These are phyloP conservation scores for Penicillium chermesinum DNA, from an alignment of 495 filamentous ascomycete genomes.

Conservation along the genomic window DNA sequence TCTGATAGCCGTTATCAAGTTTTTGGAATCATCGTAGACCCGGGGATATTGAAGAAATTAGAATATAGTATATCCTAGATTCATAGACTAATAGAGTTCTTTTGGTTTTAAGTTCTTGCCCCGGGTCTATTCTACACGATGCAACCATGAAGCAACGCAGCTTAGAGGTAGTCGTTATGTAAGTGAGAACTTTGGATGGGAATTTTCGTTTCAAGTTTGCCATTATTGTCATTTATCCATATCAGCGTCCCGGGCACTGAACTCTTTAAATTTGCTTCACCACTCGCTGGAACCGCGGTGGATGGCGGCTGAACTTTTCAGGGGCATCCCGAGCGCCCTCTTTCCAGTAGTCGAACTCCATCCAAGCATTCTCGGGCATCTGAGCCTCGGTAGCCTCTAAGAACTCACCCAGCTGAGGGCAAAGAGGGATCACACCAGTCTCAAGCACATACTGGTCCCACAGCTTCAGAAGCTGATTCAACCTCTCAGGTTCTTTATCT, in stretches of 20 bases:
- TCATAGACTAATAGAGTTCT: too few relatives aligned
- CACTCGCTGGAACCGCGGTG: constrained; percentile 46
- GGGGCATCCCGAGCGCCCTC: constrained; percentile 53
- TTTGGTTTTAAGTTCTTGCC: too few relatives aligned
- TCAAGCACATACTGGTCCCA: constrained; percentile 59
- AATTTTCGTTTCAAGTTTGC: not conserved
- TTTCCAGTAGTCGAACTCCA: constrained; percentile 67
- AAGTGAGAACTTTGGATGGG: too few relatives aligned
- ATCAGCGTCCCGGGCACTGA: too few relatives aligned
- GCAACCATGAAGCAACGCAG: too few relatives aligned
- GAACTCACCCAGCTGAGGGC: constrained; percentile 39
- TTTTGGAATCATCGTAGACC: constrained; percentile 22
- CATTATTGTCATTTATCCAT: too few relatives aligned
- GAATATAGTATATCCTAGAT: too few relatives aligned
- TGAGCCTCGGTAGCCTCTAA: constrained; percentile 58
- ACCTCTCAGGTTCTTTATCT: constrained; percentile 51
- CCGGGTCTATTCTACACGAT: too few relatives aligned
- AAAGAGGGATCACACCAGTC: constrained; percentile 50
- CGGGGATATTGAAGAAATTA: not conserved
- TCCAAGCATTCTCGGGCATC: constrained; percentile 64
- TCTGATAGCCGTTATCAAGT: constrained; percentile 36
- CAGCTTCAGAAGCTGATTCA: constrained; percentile 44
- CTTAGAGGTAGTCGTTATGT: too few relatives aligned
- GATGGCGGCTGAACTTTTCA: constrained; percentile 48
- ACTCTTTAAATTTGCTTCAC: constrained; percentile 41